Evolutionary conservation across 768 basidiomycete species (phyloP).

Genomic region (Rhizopogon roseolus): DNA sequence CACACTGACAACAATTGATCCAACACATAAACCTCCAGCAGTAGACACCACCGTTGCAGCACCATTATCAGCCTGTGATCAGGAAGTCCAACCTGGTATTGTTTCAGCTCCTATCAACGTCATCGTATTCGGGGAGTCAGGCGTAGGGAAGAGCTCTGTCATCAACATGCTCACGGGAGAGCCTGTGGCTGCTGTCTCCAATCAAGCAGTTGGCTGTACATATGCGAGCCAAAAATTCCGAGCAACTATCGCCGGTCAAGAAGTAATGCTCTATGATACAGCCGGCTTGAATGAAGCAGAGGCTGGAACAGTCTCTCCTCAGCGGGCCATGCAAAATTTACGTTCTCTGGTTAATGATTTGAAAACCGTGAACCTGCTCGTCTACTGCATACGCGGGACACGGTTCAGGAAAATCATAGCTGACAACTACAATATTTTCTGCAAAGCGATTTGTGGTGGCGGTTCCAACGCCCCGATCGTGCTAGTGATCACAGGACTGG

Average conservation of each 20-base stretch:
- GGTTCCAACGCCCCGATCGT: conserved; percentile 31
- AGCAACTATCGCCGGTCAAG: background rate
- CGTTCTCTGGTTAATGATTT: background rate
- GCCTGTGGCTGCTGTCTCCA: conserved; percentile 7
- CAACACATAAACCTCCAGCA: background rate
- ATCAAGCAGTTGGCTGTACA: conserved; percentile 1
- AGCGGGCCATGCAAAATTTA: background rate
- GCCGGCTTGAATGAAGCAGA: conserved; percentile 25
- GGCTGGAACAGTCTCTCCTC: background rate
- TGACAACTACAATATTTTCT: conserved; percentile 26
- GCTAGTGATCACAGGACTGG: conserved; percentile 36
- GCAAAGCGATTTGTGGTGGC: conserved; percentile 3
- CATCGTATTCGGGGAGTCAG: conserved; percentile 29
- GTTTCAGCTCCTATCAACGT: conserved; percentile 7
- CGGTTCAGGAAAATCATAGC: conserved; percentile 20
- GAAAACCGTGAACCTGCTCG: conserved; percentile 20
- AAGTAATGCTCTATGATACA: conserved; percentile 21
- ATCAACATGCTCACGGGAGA: conserved; percentile 26
- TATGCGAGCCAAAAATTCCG: background rate
- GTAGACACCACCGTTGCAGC: background rate
- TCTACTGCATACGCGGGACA: conserved; percentile 28
- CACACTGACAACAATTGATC: background rate
- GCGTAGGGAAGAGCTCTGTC: conserved; percentile 11
- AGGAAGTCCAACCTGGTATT: background rate
- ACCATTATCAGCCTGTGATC: background rate